Conservation (phyloP, 1,284 basidiomycete species). For the Leccinum pallidistipes region DNA sequence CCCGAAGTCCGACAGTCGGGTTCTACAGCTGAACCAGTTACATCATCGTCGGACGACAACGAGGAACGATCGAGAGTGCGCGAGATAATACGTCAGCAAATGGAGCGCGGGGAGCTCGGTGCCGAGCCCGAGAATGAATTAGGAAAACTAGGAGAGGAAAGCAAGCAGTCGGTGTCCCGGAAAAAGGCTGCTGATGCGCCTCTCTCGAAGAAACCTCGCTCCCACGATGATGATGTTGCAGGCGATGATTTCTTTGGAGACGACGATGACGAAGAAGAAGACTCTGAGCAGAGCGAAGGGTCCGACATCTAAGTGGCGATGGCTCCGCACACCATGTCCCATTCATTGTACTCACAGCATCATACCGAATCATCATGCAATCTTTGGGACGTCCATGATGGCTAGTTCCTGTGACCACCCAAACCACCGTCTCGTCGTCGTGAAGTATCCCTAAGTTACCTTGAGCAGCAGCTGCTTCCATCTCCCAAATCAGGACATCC, state of each 20-base stretch:
- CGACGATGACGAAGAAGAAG: slow-evolving; percentile 32
- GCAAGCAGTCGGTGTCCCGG: slow-evolving; percentile 10
- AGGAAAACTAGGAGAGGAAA: slow-evolving; percentile 21
- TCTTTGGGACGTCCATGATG: not conserved
- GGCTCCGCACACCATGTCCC: not conserved
- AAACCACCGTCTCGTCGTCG: not conserved
- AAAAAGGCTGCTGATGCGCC: not conserved
- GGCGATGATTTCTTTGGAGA: slow-evolving; percentile 52
- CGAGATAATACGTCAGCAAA: slow-evolving; percentile 57
- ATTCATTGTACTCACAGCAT: slow-evolving; percentile 5
- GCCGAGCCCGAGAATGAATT: slow-evolving; percentile 58
- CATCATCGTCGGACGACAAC: slow-evolving; percentile 21
- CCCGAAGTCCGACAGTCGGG: slow-evolving; percentile 53
- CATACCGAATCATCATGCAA: not conserved
- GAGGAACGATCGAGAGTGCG: slow-evolving; percentile 62
- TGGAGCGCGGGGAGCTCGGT: slow-evolving; percentile 63
- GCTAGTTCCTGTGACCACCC: not conserved
- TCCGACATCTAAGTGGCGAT: slow-evolving; percentile 10
- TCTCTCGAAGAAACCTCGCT: slow-evolving; percentile 7
- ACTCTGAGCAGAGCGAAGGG: slow-evolving; percentile 17
- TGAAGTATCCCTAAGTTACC: not conserved
- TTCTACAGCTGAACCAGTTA: slow-evolving; percentile 13
- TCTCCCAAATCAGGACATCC: not conserved
- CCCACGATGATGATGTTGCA: slow-evolving; percentile 25
- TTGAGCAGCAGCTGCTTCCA: not conserved